phyloP scores from a whole-genome alignment of 176 grass and related monocot genomes.

The Urochloa ruziziensis region DNA sequence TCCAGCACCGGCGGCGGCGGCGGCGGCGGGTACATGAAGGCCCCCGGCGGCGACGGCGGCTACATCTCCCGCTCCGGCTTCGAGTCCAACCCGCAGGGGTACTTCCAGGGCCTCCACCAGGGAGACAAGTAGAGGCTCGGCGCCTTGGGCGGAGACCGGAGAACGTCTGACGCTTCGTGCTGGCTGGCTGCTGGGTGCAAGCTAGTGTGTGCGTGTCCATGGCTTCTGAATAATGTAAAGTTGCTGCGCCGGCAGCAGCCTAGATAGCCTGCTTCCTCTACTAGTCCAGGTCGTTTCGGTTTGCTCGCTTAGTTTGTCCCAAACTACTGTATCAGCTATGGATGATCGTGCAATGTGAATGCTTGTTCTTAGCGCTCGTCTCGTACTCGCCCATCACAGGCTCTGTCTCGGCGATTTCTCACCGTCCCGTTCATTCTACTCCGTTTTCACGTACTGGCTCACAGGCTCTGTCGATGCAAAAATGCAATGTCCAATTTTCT shows the following conservation, averaged over 20 bases:
- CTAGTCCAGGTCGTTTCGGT: no score
- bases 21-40: slow-evolving; percentile 12
- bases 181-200: background rate
- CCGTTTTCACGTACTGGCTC: no score
- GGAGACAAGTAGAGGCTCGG: background rate
- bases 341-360: background rate
- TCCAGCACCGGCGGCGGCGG: background rate
- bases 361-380: no score
- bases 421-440: no score
- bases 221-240: slow-evolving; percentile 16
- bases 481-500: no score
- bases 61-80: slow-evolving; percentile 29
- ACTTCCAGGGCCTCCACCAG: slow-evolving; percentile 40
- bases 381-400: no score
- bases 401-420: no score
- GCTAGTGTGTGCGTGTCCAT: background rate
- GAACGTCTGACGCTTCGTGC: no score
- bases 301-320: background rate
- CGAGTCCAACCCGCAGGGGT: slow-evolving; percentile 29
- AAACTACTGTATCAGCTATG: background rate
- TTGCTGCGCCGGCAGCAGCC: background rate
- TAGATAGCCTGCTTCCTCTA: background rate
- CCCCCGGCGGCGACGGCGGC: background rate
- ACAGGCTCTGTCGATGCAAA: no score
- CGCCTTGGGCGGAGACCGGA: background rate